A percentile compares a stretch with the other conserved stretches of the same genome.
Evolutionary conservation across 176 grass and related monocot species (phyloP).

Genomic region (Bothriochloa decipiens): DNA sequence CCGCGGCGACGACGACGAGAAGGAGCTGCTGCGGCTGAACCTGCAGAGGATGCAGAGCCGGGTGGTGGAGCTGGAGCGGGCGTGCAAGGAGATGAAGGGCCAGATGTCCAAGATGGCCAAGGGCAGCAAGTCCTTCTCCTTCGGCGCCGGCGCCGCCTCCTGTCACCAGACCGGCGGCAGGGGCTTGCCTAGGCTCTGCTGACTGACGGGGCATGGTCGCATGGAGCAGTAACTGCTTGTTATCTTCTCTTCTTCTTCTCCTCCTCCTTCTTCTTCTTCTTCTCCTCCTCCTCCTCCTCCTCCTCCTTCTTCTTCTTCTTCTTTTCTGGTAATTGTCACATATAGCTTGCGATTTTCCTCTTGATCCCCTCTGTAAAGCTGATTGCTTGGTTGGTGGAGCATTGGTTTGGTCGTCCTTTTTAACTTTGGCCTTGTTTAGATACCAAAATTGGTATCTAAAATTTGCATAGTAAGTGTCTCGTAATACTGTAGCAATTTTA

Average conservation of each 20-base stretch:
- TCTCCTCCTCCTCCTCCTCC: too few species aligned
- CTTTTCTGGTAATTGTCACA: background rate
- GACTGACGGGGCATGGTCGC: background rate
- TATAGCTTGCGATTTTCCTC: conserved; percentile 22
- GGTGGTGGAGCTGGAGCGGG: conserved; percentile 83
- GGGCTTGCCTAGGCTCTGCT: conserved; percentile 81
- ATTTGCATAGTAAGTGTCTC: too few species aligned
- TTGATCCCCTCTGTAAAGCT: conserved; percentile 28
- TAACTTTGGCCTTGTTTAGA: too few species aligned
- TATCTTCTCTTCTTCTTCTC: too few species aligned
- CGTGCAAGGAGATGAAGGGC: conserved; percentile 78
- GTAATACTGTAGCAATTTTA: too few species aligned
- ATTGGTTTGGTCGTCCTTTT: background rate
- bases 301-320: background rate
- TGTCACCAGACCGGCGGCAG: conserved; percentile 47
- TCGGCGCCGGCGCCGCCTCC: conserved; percentile 39
- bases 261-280: background rate
- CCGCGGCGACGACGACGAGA: conserved; percentile 48
- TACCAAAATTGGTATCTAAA: too few species aligned
- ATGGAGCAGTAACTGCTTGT: background rate
- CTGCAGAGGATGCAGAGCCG: conserved; percentile 76
- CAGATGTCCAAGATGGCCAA: conserved; percentile 70
- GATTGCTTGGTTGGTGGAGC: background rate
- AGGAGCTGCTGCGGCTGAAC: conserved; percentile 65
- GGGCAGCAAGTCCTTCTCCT: conserved; percentile 49